These are phyloP conservation scores for Psilocybe tampanensis DNA, from an alignment of 768 basidiomycete species.

Conservation along the genomic window DNA sequence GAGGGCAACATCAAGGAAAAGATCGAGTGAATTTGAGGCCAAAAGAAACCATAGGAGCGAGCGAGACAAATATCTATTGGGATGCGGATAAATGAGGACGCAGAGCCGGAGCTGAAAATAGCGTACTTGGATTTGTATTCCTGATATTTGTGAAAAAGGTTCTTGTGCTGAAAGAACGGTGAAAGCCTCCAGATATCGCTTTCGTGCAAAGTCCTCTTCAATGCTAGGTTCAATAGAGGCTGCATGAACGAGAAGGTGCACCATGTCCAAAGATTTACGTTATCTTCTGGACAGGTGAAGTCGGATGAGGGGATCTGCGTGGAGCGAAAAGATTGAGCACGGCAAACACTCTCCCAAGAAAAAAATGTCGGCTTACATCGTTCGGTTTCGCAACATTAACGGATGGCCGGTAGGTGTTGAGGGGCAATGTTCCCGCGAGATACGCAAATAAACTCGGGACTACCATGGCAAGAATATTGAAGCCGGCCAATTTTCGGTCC, in stretches of 20 bases:
- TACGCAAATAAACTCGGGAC: conserved; percentile 43
- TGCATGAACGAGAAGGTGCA: conserved; percentile 64
- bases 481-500: conserved; percentile 15
- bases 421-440: conserved; percentile 58
- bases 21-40: conserved; percentile 67
- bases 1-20: conserved; percentile 59
- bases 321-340: background rate
- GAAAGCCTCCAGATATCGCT: conserved; percentile 65
- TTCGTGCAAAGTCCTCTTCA: conserved; percentile 49
- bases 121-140: conserved; percentile 48
- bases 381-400: conserved; percentile 48
- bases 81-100: background rate
- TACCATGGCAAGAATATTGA: conserved; percentile 32
- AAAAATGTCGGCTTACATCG: conserved; percentile 41
- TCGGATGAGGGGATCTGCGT: conserved; percentile 49
- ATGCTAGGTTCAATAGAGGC: conserved; percentile 58
- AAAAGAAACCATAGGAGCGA: conserved; percentile 65
- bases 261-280: conserved; percentile 67
- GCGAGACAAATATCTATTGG: conserved; percentile 50
- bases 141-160: conserved; percentile 65
- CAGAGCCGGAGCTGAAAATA: background rate
- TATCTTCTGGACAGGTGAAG: conserved; percentile 65
- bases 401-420: conserved; percentile 46
- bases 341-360: background rate
- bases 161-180: conserved; percentile 68